Base-by-base conservation (phyloP, 2,329 filamentous ascomycete species). In the Paracoccidioides lutzii region DNA sequence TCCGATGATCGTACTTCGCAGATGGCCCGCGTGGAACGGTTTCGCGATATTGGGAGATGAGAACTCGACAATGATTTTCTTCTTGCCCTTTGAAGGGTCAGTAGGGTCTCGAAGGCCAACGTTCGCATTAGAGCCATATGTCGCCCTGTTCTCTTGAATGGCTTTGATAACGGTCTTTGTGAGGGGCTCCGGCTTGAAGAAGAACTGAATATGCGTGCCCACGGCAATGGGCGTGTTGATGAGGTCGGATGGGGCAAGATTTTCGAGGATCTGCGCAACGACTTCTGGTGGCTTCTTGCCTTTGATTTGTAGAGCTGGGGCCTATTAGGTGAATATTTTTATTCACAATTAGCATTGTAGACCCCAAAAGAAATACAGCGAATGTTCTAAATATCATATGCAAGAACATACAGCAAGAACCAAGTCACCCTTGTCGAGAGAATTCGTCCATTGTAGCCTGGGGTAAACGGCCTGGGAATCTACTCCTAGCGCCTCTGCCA, bases 31-130 rank as follows among this genome's bases (percentile, higher is more conserved):
- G 63, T 83, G 80, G 71, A 84, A 84, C 35, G 81, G 80, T 67
- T 84, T 84, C 38, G 81, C 82, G 53, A 85, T 84, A 65, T 85
- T 85, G 49, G 82, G 82, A 42, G 80, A 82, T 3, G 80, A 83
- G 70, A 84, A 85, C 65, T 85, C 82, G 57, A 85, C 75, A 53
- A 84, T 78, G 58, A 83, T 65, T 67, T 76, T 79, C 72, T 82
- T 82, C 61, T 71, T 72, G 53, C 78, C 78, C 61, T 78, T 77
- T 49, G 75, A 75, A 12, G 78, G 75, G 60, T 83, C 75, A 22
- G 71, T 68, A 9, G 78, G 76, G 63, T 87, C 80, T 57, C 76
- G 77, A 30, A 83, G 74, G 15, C 84, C 84, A 41, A 78, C 66
- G 44, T 75, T 75, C 15, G 75, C 73, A 67, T 85, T 82, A 61